Evolutionary conservation across 441 rosid species (phyloP).

Genomic region (Corymbia calophylla): DNA sequence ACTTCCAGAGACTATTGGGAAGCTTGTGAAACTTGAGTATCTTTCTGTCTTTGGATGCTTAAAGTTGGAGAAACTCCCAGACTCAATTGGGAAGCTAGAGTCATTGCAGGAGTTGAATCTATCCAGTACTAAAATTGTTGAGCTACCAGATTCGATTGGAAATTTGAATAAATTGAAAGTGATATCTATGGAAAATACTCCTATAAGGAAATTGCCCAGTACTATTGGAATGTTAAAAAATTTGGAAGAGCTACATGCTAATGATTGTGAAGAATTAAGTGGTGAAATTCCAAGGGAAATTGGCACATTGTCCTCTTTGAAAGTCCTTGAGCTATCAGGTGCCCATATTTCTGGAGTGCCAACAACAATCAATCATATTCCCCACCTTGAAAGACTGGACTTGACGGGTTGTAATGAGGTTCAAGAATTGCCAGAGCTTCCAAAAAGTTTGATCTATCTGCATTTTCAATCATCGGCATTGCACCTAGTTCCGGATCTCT

Average conservation of each 20-base stretch:
- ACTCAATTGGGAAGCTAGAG: too few species aligned
- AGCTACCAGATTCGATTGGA: too few species aligned
- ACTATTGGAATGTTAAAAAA: neutral
- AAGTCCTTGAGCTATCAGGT: neutral
- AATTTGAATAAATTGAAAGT: too few species aligned
- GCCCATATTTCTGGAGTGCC: neutral
- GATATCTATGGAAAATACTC: too few species aligned
- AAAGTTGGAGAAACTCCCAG: too few species aligned
- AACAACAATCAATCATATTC: neutral
- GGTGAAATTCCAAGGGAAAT: neutral
- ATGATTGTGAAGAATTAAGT: neutral
- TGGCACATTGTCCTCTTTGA: neutral
- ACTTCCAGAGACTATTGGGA: neutral
- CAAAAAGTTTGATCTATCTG: neutral
- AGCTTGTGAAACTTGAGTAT: neutral
- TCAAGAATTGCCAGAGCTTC: neutral
- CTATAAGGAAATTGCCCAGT: neutral
- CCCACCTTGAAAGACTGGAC: neutral
- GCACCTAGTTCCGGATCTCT: neutral
- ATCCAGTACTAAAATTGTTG: too few species aligned
- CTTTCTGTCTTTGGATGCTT: too few species aligned
- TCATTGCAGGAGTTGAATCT: too few species aligned
- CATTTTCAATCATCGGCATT: neutral
- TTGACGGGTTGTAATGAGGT: neutral
- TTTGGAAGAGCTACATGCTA: neutral